Evolutionary conservation across 257 asterid species (phyloP).

Genomic region (Thymus mandschuricus): DNA sequence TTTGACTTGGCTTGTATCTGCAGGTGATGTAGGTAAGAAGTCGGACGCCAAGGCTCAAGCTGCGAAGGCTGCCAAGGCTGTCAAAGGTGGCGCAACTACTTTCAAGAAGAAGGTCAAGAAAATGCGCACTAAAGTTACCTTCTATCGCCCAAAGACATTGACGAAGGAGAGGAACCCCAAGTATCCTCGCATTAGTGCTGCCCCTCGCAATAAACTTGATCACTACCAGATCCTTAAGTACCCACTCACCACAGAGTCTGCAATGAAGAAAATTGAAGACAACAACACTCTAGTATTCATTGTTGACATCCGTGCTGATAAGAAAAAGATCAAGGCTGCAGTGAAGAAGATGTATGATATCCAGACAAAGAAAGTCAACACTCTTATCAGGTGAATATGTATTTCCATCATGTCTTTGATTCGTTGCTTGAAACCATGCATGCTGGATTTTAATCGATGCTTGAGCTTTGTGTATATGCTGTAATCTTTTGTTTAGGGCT

Average conservation of each 20-base stretch:
- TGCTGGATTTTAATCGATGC: background rate
- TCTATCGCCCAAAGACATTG: constrained; percentile 59
- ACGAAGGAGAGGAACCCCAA: constrained; percentile 58
- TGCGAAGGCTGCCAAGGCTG: constrained; percentile 58
- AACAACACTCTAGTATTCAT: constrained; percentile 61
- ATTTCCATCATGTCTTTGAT: background rate
- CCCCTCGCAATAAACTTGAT: constrained; percentile 55
- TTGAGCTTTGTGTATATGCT: background rate
- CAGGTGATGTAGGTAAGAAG: constrained; percentile 40
- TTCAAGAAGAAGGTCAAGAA: constrained; percentile 57
- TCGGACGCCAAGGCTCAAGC: constrained; percentile 54
- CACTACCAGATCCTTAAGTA: constrained; percentile 51
- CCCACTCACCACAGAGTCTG: constrained; percentile 61
- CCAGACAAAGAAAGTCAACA: constrained; percentile 60
- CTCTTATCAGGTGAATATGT: constrained; percentile 52
- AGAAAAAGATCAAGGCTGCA: constrained; percentile 60
- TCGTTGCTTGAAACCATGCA: too few species aligned
- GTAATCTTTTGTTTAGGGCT: too few species aligned
- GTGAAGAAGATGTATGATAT: constrained; percentile 66
- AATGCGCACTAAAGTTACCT: constrained; percentile 59
- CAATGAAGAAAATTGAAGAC: constrained; percentile 68
- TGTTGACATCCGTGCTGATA: constrained; percentile 61
- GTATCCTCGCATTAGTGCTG: constrained; percentile 64
- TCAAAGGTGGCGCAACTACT: constrained; percentile 44
- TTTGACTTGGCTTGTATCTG: background rate